Evolutionary conservation across 2,329 filamentous ascomycete species (phyloP).

Genomic region (Fusarium zealandicum): DNA sequence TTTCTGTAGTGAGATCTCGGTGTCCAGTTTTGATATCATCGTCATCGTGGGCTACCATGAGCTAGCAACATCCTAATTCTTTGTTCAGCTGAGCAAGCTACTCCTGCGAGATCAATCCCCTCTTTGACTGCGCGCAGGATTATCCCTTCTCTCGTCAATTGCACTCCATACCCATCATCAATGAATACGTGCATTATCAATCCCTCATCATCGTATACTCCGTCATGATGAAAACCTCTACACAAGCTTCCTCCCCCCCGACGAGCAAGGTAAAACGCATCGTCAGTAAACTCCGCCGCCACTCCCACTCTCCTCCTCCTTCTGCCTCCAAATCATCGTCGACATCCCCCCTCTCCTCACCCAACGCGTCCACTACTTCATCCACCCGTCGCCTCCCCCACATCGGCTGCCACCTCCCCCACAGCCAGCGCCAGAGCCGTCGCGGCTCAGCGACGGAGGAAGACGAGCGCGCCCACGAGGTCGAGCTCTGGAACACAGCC

Average conservation of each 20-base stretch:
- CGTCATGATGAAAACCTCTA: slow-evolving; percentile 27
- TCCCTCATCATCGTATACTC: not conserved
- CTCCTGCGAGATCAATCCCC: too few relatives aligned
- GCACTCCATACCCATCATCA: not conserved
- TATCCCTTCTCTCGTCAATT: not conserved
- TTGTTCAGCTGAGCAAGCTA: not conserved
- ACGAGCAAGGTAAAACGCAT: slow-evolving; percentile 33
- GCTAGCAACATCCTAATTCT: slow-evolving; percentile 1
- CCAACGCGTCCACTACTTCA: slow-evolving; percentile 21
- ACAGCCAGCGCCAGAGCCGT: slow-evolving; percentile 21
- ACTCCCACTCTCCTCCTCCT: slow-evolving; percentile 21
- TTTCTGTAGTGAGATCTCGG: not conserved
- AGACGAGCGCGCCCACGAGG: slow-evolving; percentile 33
- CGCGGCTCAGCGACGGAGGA: slow-evolving; percentile 17
- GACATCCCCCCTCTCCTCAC: slow-evolving; percentile 21
- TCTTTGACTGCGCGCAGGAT: too few relatives aligned
- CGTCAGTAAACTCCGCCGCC: slow-evolving; percentile 35
- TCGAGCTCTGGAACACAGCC: slow-evolving; percentile 47
- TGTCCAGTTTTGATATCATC: slow-evolving; percentile 30
- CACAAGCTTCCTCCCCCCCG: slow-evolving; percentile 16
- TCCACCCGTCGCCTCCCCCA: slow-evolving; percentile 23
- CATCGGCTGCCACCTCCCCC: slow-evolving; percentile 13
- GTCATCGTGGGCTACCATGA: slow-evolving; percentile 16
- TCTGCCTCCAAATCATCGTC: slow-evolving; percentile 6
- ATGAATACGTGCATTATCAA: not conserved